These are phyloP conservation scores for Hyaloperonospora brassicae DNA, from an alignment of 352 stramenopile species.

Conservation along the genomic window DNA sequence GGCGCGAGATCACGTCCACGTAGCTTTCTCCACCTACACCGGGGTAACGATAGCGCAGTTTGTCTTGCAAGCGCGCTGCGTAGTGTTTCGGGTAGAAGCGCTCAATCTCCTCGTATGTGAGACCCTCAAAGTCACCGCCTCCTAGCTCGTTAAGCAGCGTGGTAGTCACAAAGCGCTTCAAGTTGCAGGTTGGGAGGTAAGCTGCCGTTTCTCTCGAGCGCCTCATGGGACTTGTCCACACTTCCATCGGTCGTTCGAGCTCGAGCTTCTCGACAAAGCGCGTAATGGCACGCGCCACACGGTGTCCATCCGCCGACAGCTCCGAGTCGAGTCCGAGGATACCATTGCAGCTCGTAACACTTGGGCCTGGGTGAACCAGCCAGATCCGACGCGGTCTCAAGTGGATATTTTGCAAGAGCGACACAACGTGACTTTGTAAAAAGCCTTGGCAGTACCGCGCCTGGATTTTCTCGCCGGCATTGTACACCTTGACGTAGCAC, in stretches of 20 bases:
- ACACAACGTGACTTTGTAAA: slow-evolving; percentile 82
- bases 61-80: slow-evolving; percentile 78
- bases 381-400: slow-evolving; percentile 85
- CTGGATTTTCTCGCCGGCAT: slow-evolving; percentile 89
- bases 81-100: slow-evolving; percentile 84
- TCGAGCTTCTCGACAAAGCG: slow-evolving; percentile 79
- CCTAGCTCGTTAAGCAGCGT: slow-evolving; percentile 88
- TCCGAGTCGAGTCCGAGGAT: slow-evolving; percentile 81
- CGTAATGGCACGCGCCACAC: slow-evolving; percentile 71
- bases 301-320: slow-evolving; percentile 69
- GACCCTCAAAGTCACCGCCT: slow-evolving; percentile 86
- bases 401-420: slow-evolving; percentile 88
- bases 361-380: slow-evolving; percentile 83
- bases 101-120: slow-evolving; percentile 83
- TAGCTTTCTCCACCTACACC: slow-evolving; percentile 90
- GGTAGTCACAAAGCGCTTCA: slow-evolving; percentile 80
- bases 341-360: slow-evolving; percentile 60
- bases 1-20: slow-evolving; percentile 88
- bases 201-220: slow-evolving; percentile 61
- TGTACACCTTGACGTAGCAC: slow-evolving; percentile 91
- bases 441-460: slow-evolving; percentile 81
- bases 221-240: slow-evolving; percentile 82
- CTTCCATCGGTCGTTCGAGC: slow-evolving; percentile 60
- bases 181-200: slow-evolving; percentile 49
- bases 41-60: slow-evolving; percentile 86